Conservation (phyloP, 2,329 filamentous ascomycete species). For the Aspergillus sp. region DNA sequence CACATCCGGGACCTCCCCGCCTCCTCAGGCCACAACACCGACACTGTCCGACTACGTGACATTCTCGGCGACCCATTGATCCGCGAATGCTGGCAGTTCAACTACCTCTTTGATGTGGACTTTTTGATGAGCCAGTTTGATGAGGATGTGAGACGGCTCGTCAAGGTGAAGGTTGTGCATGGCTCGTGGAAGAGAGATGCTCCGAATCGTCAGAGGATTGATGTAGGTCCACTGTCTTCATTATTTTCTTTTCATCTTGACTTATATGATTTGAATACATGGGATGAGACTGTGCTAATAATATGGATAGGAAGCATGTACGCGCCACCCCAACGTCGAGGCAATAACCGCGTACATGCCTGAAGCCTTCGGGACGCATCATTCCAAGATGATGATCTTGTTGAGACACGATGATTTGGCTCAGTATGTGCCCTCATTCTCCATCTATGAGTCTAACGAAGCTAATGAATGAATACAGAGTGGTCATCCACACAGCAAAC, state of each 20-base stretch:
- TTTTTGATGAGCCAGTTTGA: constrained; percentile 64
- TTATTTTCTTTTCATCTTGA: neutral
- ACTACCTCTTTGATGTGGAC: constrained; percentile 58
- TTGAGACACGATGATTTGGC: constrained; percentile 74
- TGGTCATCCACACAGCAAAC: constrained; percentile 87
- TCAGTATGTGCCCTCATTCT: constrained; percentile 48
- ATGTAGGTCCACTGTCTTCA: constrained; percentile 46
- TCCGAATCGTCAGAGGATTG: constrained; percentile 56
- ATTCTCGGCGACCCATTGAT: constrained; percentile 75
- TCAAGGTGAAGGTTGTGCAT: constrained; percentile 62
- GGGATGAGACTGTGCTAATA: neutral
- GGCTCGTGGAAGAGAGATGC: constrained; percentile 71
- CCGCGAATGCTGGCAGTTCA: constrained; percentile 61
- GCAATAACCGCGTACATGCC: constrained; percentile 76
- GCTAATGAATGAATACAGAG: constrained; percentile 28
- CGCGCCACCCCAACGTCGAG: constrained; percentile 65
- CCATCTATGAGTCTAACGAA: too few species aligned
- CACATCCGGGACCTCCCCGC: constrained; percentile 65
- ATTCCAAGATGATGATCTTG: constrained; percentile 83
- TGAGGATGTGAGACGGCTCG: constrained; percentile 53
- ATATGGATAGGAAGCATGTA: constrained; percentile 58
- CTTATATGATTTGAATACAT: neutral
- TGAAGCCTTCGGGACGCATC: constrained; percentile 83
- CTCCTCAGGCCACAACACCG: constrained; percentile 59
- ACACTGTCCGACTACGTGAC: constrained; percentile 65